phyloP scores from a whole-genome alignment of 352 stramenopile genomes.

The Pythium dissimile region DNA sequence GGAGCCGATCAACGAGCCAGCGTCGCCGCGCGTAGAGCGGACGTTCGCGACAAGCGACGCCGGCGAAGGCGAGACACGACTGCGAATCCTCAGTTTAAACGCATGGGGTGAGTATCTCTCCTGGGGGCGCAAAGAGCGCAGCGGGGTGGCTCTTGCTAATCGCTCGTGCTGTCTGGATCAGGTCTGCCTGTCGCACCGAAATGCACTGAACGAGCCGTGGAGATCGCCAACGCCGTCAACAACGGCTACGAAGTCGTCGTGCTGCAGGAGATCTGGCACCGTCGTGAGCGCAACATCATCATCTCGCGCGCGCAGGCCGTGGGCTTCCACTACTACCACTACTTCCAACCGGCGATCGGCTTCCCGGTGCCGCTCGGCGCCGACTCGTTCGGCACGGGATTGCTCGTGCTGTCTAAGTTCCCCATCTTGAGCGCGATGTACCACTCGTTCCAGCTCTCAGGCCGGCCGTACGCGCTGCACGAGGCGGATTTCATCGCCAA shows the following conservation, averaged over 20 bases:
- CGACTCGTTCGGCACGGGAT: slow-evolving; percentile 71
- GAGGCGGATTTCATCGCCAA: slow-evolving; percentile 81
- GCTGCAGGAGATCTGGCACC: slow-evolving; percentile 81
- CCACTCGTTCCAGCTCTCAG: slow-evolving; percentile 74
- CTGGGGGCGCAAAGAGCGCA: neutral
- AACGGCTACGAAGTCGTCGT: slow-evolving; percentile 72
- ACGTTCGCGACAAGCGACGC: neutral
- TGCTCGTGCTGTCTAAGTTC: slow-evolving; percentile 73
- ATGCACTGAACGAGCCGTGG: slow-evolving; percentile 53
- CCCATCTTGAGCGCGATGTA: slow-evolving; percentile 59
- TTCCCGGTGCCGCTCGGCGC: slow-evolving; percentile 69
- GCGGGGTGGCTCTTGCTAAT: neutral
- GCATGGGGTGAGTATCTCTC: slow-evolving; percentile 50
- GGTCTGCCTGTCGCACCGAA: slow-evolving; percentile 66
- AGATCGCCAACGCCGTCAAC: slow-evolving; percentile 70
- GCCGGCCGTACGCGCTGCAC: slow-evolving; percentile 72
- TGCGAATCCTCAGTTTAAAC: slow-evolving; percentile 74
- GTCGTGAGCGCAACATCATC: slow-evolving; percentile 73
- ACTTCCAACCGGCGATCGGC: slow-evolving; percentile 76
- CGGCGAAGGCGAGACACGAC: slow-evolving; percentile 6
- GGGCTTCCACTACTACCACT: slow-evolving; percentile 78
- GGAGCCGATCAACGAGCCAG: slow-evolving; percentile 44
- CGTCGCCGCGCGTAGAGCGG: slow-evolving; percentile 30
- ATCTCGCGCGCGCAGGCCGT: slow-evolving; percentile 50
- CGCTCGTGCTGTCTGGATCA: slow-evolving; percentile 8